These are phyloP conservation scores for Colletotrichum eremochloae DNA, from an alignment of 2,329 filamentous ascomycete genomes.

Conservation along the genomic window DNA sequence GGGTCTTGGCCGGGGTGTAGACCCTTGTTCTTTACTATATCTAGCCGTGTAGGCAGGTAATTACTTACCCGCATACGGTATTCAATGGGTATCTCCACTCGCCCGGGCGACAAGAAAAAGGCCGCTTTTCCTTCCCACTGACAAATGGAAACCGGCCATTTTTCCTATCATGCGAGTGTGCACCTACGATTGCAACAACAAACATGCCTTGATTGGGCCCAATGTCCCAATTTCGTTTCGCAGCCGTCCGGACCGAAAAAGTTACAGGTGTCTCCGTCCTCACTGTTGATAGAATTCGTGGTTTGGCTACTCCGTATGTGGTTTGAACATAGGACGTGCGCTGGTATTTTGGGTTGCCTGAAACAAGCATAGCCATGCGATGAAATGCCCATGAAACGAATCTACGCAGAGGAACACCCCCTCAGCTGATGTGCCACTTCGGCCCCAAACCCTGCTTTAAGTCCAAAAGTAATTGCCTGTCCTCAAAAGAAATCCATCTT, in stretches of 20 bases:
- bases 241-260: background rate
- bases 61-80: no score
- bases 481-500: background rate
- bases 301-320: background rate
- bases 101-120: no score
- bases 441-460: background rate
- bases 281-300: no score
- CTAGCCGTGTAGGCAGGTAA: no score
- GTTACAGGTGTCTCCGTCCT: background rate
- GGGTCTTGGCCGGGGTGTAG: no score
- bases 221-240: constrained; percentile 15
- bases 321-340: constrained; percentile 1
- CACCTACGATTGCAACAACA: background rate
- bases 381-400: background rate
- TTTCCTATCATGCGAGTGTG: no score
- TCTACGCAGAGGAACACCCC: background rate
- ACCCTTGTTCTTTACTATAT: no score
- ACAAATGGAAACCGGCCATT: no score
- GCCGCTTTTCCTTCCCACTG: no score
- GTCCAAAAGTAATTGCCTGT: no score
- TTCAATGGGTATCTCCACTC: no score
- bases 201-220: no score
- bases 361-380: background rate
- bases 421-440: background rate
- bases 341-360: background rate